A percentile compares a stretch with the other conserved stretches of the same genome.
Conservation (phyloP, 345 rosid species). For the Hirschfeldia incana region DNA sequence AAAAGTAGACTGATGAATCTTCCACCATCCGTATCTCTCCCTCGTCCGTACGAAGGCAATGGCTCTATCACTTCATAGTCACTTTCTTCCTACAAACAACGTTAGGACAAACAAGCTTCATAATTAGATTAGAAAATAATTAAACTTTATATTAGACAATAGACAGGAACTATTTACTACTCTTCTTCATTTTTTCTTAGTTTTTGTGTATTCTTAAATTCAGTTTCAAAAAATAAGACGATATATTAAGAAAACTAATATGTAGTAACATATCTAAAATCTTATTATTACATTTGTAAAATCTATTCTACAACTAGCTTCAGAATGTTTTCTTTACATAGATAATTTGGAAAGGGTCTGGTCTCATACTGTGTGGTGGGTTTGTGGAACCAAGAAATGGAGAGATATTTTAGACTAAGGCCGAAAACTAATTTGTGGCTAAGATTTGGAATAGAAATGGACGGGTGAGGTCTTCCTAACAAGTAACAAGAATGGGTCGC, state of each 20-base stretch:
- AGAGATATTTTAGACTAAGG: neutral
- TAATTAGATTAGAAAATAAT: slow-evolving; percentile 9
- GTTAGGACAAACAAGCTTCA: neutral
- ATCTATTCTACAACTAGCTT: neutral
- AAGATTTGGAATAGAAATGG: neutral
- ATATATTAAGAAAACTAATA: neutral
- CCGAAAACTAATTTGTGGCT: slow-evolving; percentile 18
- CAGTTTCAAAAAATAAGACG: neutral
- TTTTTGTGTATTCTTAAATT: neutral
- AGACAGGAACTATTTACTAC: neutral
- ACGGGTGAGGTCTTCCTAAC: slow-evolving; percentile 19
- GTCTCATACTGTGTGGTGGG: too few relatives aligned
- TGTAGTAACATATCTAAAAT: neutral
- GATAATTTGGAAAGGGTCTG: neutral
- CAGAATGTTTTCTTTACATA: neutral
- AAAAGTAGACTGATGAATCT: slow-evolving; percentile 68
- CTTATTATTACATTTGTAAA: too few relatives aligned
- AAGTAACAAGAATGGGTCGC: slow-evolving; percentile 11
- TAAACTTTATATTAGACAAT: neutral
- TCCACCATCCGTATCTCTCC: slow-evolving; percentile 65
- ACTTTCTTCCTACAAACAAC: slow-evolving; percentile 54
- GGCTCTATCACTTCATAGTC: slow-evolving; percentile 76
- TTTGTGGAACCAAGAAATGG: neutral
- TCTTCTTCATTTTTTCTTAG: neutral
- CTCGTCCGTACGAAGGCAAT: slow-evolving; percentile 86